A percentile compares a stretch with the other conserved stretches of the same genome.
Conservation (phyloP, 306 rosid species). For the Corylus avellana region DNA sequence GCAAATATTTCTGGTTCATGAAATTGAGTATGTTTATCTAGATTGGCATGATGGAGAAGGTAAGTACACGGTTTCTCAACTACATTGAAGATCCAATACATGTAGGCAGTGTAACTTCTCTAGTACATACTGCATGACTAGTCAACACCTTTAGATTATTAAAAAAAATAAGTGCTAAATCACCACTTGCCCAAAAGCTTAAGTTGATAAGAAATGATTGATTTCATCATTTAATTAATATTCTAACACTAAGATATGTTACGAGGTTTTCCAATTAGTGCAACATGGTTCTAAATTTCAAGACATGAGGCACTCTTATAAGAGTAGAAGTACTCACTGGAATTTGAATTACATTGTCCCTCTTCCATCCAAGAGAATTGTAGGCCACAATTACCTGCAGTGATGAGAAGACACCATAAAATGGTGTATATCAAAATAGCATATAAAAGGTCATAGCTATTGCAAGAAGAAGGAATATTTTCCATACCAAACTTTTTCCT, state of each 20-base stretch:
- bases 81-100: conserved; percentile 1
- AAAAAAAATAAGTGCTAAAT: neutral
- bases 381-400: conserved; percentile 44
- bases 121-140: conserved; percentile 11
- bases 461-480: conserved; percentile 10
- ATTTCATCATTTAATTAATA: no score
- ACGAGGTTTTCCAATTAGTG: conserved; percentile 8
- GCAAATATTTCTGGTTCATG: neutral
- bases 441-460: neutral
- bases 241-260: neutral
- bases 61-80: neutral
- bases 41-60: neutral
- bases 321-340: conserved; percentile 44
- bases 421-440: conserved; percentile 18
- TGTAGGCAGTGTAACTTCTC: neutral
- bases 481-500: conserved; percentile 50
- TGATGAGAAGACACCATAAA: conserved; percentile 22
- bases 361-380: conserved; percentile 64
- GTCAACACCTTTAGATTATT: conserved; percentile 4
- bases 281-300: neutral
- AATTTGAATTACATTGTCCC: conserved; percentile 46
- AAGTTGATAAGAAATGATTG: no score
- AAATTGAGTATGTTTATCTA: neutral
- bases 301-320: conserved; percentile 13
- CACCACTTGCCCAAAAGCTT: no score